Evolutionary conservation across 2,329 filamentous ascomycete species (phyloP), one percentile per base, ranked within the genome.

Genomic region (Penicillium brevicompactum): DNA sequence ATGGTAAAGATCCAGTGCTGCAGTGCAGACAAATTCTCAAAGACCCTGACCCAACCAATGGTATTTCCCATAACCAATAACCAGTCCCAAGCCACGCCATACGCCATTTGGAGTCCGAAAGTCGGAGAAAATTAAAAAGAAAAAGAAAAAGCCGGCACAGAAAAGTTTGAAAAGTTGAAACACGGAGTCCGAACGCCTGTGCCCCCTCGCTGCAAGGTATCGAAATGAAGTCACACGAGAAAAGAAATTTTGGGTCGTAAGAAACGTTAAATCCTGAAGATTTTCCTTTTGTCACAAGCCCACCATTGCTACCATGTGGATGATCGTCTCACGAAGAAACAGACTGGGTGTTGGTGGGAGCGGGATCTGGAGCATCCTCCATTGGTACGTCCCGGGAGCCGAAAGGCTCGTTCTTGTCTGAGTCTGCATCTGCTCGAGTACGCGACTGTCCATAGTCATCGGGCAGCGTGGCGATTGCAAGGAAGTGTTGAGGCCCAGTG

Each of bases 361-460:
- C 65, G 37, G 67, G 59, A 40, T 69, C 63, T 10, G 67, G 48
- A 10, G 65, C 63, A 50, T 73, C 70, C 47, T 71, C 71, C 69
- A 72, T 69, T 18, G 58, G n/a, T 16, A 69, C 62, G 59, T 73
- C 69, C 14, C 58, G 57, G 27, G 67, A 56, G 18, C 49, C 60
- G n/a, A 62, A 49, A 21, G 56, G 21, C 32, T 66, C 65, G 13
- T 53, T 48, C 47, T 68, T 68, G 40, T 56, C 46, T 7, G 27
- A 22, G 9, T 32, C 11, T 11, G 30, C 38, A 30, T 53, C 51
- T 10, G 45, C 11, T 9, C 37, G 49, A 18, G 5, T 10, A n/a
- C 21, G 38, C 42, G 45, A 22, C n/a, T 49, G n/a, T 18, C 49
- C 38, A 21, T 38, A 49, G 16, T 53, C 51, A 37, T 41, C 51